A percentile compares a stretch with the other conserved stretches of the same genome.
Conservation (phyloP, 495 filamentous ascomycete genomes). For the Daldinia concentrica region DNA sequence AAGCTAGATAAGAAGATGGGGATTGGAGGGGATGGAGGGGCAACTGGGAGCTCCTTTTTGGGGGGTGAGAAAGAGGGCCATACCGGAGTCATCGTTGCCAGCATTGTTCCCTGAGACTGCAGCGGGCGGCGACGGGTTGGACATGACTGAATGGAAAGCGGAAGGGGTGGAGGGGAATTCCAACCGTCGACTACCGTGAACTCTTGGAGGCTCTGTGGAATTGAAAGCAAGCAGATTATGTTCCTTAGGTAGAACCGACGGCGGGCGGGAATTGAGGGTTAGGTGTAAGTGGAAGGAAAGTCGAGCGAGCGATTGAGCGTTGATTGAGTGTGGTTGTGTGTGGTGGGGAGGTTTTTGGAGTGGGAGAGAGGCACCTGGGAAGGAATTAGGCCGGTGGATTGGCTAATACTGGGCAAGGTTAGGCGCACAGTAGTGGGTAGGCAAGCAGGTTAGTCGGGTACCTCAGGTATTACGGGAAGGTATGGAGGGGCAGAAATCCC, state of each 20-base stretch:
- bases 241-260: slow-evolving; percentile 35
- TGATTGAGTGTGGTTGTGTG: slow-evolving; percentile 35
- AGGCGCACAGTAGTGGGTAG: slow-evolving; percentile 36
- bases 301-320: slow-evolving; percentile 27
- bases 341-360: slow-evolving; percentile 42
- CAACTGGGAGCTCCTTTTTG: slow-evolving; percentile 9
- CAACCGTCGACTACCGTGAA: slow-evolving; percentile 39
- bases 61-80: slow-evolving; percentile 25
- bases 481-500: slow-evolving; percentile 27
- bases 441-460: slow-evolving; percentile 27
- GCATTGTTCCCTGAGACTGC: slow-evolving; percentile 45
- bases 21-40: slow-evolving; percentile 35
- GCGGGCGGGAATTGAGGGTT: slow-evolving; percentile 31
- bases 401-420: slow-evolving; percentile 37
- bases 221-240: slow-evolving; percentile 27
- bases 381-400: slow-evolving; percentile 42
- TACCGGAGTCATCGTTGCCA: slow-evolving; percentile 50
- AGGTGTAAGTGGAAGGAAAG: slow-evolving; percentile 38
- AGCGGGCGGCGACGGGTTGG: slow-evolving; percentile 46
- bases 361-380: slow-evolving; percentile 22
- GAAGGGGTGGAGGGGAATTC: slow-evolving; percentile 19
- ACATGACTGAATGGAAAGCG: slow-evolving; percentile 44
- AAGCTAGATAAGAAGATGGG: slow-evolving; percentile 34
- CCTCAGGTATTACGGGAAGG: slow-evolving; percentile 9
- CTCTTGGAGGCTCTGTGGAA: slow-evolving; percentile 22